Percentiles rank a stretch among this genome's conserved stretches.
These are phyloP conservation scores for Trichoderma sp. DNA, from an alignment of 2,329 filamentous ascomycete species.

Conservation along the genomic window DNA sequence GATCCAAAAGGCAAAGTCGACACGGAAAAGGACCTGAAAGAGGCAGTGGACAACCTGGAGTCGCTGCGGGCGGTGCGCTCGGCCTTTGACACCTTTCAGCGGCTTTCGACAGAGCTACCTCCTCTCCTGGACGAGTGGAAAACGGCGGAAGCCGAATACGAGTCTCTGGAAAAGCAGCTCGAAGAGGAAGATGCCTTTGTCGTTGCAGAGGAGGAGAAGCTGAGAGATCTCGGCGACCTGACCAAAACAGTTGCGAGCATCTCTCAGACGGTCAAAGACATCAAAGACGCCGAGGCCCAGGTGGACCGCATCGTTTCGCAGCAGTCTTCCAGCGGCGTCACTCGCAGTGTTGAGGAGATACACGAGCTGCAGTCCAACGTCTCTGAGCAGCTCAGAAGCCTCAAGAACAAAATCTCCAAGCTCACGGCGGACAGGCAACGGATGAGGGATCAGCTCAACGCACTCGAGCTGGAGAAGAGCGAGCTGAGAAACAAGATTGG, in stretches of 20 bases:
- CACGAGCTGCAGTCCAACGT: slow-evolving; percentile 71
- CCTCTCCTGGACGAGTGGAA: slow-evolving; percentile 65
- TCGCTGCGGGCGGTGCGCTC: slow-evolving; percentile 64
- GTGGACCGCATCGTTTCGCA: slow-evolving; percentile 75
- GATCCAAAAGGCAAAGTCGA: slow-evolving; percentile 65
- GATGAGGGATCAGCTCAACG: slow-evolving; percentile 65
- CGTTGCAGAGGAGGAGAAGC: slow-evolving; percentile 63
- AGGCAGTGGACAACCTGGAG: slow-evolving; percentile 53
- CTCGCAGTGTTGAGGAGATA: slow-evolving; percentile 79
- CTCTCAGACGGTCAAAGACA: slow-evolving; percentile 69
- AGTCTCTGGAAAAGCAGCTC: slow-evolving; percentile 60
- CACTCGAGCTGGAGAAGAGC: slow-evolving; percentile 75
- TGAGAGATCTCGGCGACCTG: slow-evolving; percentile 74
- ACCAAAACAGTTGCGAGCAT: slow-evolving; percentile 77
- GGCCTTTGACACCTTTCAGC: slow-evolving; percentile 73
- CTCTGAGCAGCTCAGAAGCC: slow-evolving; percentile 65
- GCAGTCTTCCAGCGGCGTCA: slow-evolving; percentile 67
- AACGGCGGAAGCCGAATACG: slow-evolving; percentile 63
- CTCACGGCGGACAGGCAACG: slow-evolving; percentile 72
- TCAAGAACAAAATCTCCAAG: slow-evolving; percentile 66
- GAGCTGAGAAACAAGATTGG: slow-evolving; percentile 74
- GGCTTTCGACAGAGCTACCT: slow-evolving; percentile 72
- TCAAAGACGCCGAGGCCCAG: slow-evolving; percentile 69
- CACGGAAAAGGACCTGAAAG: slow-evolving; percentile 62
- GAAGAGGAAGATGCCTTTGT: slow-evolving; percentile 71